Conservation (phyloP, 2,329 filamentous ascomycete species). For the Claviceps spartinae region DNA sequence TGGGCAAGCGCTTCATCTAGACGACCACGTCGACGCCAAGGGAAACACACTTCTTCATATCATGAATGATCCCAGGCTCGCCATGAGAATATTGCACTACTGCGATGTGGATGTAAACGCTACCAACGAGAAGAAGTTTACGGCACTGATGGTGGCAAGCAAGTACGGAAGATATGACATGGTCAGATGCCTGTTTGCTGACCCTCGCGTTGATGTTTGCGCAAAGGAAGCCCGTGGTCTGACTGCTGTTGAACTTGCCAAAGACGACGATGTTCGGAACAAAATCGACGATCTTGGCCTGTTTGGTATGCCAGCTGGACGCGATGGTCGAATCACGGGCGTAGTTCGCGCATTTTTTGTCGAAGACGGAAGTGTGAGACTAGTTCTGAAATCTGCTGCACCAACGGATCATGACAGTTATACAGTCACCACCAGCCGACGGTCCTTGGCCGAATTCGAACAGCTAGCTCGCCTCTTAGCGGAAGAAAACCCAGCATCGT, state of each 20-base stretch:
- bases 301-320: conserved; percentile 57
- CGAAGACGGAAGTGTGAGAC: conserved; percentile 83
- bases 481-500: conserved; percentile 87
- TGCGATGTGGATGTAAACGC: conserved; percentile 96
- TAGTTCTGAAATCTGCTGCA: conserved; percentile 88
- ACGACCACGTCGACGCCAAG: conserved; percentile 84
- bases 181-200: conserved; percentile 75
- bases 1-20: conserved; percentile 66
- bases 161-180: conserved; percentile 95
- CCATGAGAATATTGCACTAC: conserved; percentile 58
- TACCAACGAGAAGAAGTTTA: conserved; percentile 88
- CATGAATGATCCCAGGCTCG: conserved; percentile 71
- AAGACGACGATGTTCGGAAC: conserved; percentile 94
- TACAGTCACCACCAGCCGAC: conserved; percentile 85
- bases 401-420: conserved; percentile 71
- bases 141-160: conserved; percentile 92
- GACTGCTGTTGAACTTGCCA: conserved; percentile 89
- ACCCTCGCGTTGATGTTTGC: conserved; percentile 73
- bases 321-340: conserved; percentile 73
- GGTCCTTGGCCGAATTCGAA: conserved; percentile 81
- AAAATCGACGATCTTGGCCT: conserved; percentile 88
- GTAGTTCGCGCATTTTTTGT: conserved; percentile 95
- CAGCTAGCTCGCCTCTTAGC: conserved; percentile 72
- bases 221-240: conserved; percentile 76
- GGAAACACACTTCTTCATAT: conserved; percentile 95